Base-by-base conservation (phyloP, 2,329 filamentous ascomycete species). In the Stemphylium vesicarium region DNA sequence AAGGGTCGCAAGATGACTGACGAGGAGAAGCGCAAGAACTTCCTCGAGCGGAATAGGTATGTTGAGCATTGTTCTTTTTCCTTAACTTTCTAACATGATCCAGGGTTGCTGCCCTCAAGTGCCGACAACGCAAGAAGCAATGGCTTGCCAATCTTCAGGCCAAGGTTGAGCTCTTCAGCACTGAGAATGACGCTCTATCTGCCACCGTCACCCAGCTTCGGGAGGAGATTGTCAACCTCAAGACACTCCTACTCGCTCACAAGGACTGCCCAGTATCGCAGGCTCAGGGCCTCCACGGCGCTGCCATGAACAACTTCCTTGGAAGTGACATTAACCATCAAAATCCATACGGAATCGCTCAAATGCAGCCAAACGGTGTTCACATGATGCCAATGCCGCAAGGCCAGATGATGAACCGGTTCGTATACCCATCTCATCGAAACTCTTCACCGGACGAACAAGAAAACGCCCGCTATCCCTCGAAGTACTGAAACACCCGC, bases 11-110 rank as follows among this genome's bases (percentile, higher is more conserved):
- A 96, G 81, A 96, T 97, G 92, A 97, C 93, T 0, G 95, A 98
- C 52, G 95, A 98, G 71, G 95, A 99, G 80, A 99, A 99, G 81
- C 85, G 95, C 37, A 96, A 96, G 80, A 99, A 98, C 74, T 99
- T 99, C 76, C 81, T 99, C 2, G 95, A 99, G 73, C 85, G 95
- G 24, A 99, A 99, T 76, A 88, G 94, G 94, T 96, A 86, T 69
- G 86, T 79, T 44, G 24, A 10, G 79, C 42, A 18, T 18, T 38
- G 38, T 13, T 36, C 43, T 29, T 8, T 42, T 7, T 24, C 9
- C 5, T 11, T 7, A 2, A 22, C 12, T 22, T 56, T n/a, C 69
- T 76, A 62, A 76, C 51, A 22, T 36, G 6, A 26, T 18, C 62
- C 5, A 97, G 95, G 73, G 92, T 99, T 62, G 95, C 95, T 59